Conservation (phyloP, 441 rosid genomes). For the Gossypium davidsonii region DNA sequence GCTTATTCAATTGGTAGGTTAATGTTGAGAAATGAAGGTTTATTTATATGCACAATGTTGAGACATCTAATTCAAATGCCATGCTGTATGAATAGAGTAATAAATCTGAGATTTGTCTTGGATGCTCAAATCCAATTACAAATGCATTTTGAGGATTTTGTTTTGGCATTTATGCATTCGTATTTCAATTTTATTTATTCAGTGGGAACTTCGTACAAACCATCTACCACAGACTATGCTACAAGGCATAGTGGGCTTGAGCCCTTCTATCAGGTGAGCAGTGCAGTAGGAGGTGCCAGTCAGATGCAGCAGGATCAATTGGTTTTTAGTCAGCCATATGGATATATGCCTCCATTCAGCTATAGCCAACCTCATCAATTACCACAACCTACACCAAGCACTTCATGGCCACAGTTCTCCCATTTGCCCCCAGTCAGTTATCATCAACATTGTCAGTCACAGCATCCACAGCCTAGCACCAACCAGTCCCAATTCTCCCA, state of each 20-base stretch:
- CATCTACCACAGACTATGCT: conserved; percentile 15
- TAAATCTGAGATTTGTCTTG: background rate
- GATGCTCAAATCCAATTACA: background rate
- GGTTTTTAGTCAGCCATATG: conserved; percentile 12
- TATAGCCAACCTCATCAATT: conserved; percentile 20
- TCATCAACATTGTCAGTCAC: conserved; percentile 12
- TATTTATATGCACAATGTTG: background rate
- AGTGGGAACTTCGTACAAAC: conserved; percentile 13
- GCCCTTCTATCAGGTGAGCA: conserved; percentile 15
- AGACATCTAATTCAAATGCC: background rate
- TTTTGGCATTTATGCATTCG: background rate
- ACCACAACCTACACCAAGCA: conserved; percentile 22
- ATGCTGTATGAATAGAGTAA: background rate
- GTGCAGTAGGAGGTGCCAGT: conserved; percentile 11
- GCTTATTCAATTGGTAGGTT: conserved; percentile 5
- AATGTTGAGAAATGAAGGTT: conserved; percentile 2
- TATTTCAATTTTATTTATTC: background rate
- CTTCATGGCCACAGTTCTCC: conserved; percentile 18
- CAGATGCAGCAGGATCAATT: conserved; percentile 16
- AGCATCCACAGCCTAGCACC: conserved; percentile 23
- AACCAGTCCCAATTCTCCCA: conserved; percentile 24
- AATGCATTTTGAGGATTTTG: background rate
- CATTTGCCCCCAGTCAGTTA: conserved; percentile 14
- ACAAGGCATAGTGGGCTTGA: conserved; percentile 16
- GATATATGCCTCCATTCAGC: conserved; percentile 15